Conservation (phyloP, 805 yeast genomes). For the Wickerhamomyces queroliae region DNA sequence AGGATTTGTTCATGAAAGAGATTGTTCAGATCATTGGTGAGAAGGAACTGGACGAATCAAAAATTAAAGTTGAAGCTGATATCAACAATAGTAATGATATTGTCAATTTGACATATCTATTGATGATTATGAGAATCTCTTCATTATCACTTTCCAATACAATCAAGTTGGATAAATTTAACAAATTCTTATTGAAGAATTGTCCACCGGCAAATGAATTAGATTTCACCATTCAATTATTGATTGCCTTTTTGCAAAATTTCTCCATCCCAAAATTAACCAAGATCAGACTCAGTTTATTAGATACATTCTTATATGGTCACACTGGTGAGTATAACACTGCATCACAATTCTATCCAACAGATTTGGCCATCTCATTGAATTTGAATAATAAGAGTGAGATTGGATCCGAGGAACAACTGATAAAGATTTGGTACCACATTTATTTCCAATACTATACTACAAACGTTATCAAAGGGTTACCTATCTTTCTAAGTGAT, state of each 20-base stretch:
- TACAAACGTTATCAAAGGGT: constrained; percentile 11
- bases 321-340: constrained; percentile 5
- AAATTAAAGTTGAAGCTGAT: constrained; percentile 23
- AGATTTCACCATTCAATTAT: constrained; percentile 13
- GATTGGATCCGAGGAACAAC: constrained; percentile 4
- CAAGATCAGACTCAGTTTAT: constrained; percentile 8
- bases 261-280: constrained; percentile 4
- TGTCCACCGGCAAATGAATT: constrained; percentile 10
- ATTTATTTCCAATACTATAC: constrained; percentile 12
- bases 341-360: neutral
- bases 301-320: constrained; percentile 6
- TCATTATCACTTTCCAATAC: constrained; percentile 14
- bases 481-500: constrained; percentile 13
- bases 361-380: constrained; percentile 8
- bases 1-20: constrained; percentile 35
- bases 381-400: constrained; percentile 11
- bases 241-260: constrained; percentile 6
- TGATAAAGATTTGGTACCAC: constrained; percentile 13
- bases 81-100: constrained; percentile 8
- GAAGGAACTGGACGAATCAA: constrained; percentile 19
- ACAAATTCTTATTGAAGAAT: constrained; percentile 7
- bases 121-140: constrained; percentile 13
- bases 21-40: constrained; percentile 40
- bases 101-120: constrained; percentile 7
- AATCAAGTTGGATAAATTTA: constrained; percentile 9